phyloP scores from a whole-genome alignment of 805 yeast genomes.

The Yamadazyma laniorum region DNA sequence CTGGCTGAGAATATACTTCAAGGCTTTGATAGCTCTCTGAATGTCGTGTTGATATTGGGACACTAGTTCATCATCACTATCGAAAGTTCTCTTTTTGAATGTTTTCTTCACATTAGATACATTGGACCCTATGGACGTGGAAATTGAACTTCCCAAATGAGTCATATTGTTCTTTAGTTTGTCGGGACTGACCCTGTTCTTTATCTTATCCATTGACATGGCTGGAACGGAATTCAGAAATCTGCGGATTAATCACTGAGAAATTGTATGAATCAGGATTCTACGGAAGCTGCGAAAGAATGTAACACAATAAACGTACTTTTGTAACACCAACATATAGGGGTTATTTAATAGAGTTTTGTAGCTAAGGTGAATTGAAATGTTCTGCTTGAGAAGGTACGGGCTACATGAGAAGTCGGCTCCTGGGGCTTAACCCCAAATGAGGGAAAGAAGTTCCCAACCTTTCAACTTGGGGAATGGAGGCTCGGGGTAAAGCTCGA shows the following conservation, averaged over 20 bases:
- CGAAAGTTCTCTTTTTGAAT: constrained; percentile 11
- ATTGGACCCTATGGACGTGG: constrained; percentile 10
- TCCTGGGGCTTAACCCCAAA: constrained; percentile 18
- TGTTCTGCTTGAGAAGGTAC: too few species aligned
- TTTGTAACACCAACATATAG: too few species aligned
- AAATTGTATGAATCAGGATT: not conserved
- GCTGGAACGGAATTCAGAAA: not conserved
- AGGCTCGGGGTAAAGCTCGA: constrained; percentile 29
- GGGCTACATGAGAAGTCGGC: too few species aligned
- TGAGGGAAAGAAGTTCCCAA: constrained; percentile 15
- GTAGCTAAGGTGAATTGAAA: too few species aligned
- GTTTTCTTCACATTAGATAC: constrained; percentile 13
- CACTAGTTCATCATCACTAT: constrained; percentile 39
- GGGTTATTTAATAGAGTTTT: too few species aligned
- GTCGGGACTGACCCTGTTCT: constrained; percentile 4
- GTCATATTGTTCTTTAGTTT: constrained; percentile 15
- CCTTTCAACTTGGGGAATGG: constrained; percentile 21
- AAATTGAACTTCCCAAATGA: constrained; percentile 13
- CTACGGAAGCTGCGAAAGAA: constrained; percentile 8
- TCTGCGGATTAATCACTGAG: too few species aligned
- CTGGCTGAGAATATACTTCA: constrained; percentile 36
- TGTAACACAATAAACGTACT: too few species aligned
- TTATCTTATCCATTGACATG: constrained; percentile 11
- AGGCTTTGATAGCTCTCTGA: constrained; percentile 40
- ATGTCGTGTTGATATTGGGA: constrained; percentile 46